Evolutionary conservation across 805 yeast species (phyloP).

Genomic region (Saccharomyces kudriavzevii): DNA sequence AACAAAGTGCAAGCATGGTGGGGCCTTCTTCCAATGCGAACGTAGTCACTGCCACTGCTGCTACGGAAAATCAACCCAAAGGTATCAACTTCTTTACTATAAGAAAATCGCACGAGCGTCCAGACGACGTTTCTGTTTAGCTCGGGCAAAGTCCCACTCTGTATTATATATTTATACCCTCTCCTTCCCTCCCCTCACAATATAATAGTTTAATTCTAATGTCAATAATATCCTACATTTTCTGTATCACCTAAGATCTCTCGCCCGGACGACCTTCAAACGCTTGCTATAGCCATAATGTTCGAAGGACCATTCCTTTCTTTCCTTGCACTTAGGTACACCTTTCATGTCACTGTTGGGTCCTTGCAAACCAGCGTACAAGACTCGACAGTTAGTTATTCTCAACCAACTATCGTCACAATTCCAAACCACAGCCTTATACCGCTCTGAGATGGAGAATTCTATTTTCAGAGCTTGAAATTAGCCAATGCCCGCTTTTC

Average conservation of each 20-base stretch:
- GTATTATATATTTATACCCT: background rate
- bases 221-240: background rate
- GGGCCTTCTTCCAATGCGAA: background rate
- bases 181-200: background rate
- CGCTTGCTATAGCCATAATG: background rate
- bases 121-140: slow-evolving; percentile 26
- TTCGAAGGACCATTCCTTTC: background rate
- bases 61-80: slow-evolving; percentile 21
- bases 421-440: slow-evolving; percentile 24
- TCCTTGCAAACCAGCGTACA: background rate
- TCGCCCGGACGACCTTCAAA: background rate
- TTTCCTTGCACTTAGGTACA: background rate
- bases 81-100: slow-evolving; percentile 76
- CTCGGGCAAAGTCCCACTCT: background rate
- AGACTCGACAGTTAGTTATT: slow-evolving; percentile 1
- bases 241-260: background rate
- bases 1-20: background rate
- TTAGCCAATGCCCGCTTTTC: slow-evolving; percentile 21
- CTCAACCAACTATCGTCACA: slow-evolving; percentile 26
- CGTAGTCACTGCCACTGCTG: background rate
- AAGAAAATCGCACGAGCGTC: slow-evolving; percentile 38
- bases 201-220: background rate
- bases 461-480: slow-evolving; percentile 17
- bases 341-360: background rate
- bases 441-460: slow-evolving; percentile 14